A percentile compares a stretch with the other conserved stretches of the same genome.
phyloP scores from a whole-genome alignment of 768 basidiomycete species.

The Collybiopsis luxurians region DNA sequence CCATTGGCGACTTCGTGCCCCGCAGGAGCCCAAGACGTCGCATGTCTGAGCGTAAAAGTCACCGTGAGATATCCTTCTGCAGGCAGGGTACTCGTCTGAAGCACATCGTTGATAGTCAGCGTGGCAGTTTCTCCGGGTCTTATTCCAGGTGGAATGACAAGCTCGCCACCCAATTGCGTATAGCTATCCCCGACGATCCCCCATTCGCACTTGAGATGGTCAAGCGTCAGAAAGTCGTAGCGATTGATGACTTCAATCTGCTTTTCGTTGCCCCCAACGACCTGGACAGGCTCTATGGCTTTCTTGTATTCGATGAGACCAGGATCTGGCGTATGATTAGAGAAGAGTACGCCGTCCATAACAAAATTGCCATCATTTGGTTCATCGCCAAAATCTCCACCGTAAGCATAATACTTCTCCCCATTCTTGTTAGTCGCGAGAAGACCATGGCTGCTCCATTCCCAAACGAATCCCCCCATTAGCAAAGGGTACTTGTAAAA shows the following conservation, averaged over 20 bases:
- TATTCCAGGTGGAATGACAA: slow-evolving; percentile 6
- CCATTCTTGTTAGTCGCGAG: slow-evolving; percentile 1
- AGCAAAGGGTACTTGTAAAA: slow-evolving; percentile 10
- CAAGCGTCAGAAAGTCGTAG: slow-evolving; percentile 10
- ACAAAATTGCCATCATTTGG: slow-evolving; percentile 12
- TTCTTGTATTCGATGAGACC: slow-evolving; percentile 11
- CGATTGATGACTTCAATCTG: slow-evolving; percentile 9
- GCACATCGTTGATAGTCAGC: neutral
- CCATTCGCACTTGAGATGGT: slow-evolving; percentile 7
- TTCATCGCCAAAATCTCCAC: slow-evolving; percentile 10
- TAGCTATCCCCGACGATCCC: slow-evolving; percentile 1
- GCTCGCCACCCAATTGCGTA: neutral
- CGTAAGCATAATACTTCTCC: slow-evolving; percentile 10
- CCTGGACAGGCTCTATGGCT: slow-evolving; percentile 9
- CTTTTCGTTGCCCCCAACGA: slow-evolving; percentile 2
- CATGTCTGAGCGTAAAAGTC: neutral
- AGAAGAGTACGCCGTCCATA: slow-evolving; percentile 8
- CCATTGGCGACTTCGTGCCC: slow-evolving; percentile 9
- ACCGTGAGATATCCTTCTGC: slow-evolving; percentile 1
- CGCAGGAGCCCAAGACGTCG: slow-evolving; percentile 5
- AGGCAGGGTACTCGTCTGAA: neutral
- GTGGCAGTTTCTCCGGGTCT: neutral
- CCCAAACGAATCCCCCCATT: slow-evolving; percentile 12
- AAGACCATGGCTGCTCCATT: slow-evolving; percentile 11
- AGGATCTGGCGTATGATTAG: slow-evolving; percentile 7